Evolutionary conservation across 805 yeast genomes (phyloP).

Genomic region (Candida silvicultrix): DNA sequence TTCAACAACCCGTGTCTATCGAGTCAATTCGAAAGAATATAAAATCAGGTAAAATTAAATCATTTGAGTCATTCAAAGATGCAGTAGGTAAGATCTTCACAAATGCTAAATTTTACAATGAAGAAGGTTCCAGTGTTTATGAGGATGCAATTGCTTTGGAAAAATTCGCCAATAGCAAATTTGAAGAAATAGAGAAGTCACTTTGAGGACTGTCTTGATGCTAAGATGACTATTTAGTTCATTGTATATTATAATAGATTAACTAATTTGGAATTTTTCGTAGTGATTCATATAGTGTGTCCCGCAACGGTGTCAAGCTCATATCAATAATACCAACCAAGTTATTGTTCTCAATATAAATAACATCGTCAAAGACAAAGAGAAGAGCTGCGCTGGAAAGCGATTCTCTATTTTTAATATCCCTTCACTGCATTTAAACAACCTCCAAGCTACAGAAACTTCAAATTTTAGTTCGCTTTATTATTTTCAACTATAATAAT

Average conservation of each 20-base stretch:
- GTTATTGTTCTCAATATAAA: too few species aligned
- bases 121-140: slow-evolving; percentile 84
- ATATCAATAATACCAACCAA: too few species aligned
- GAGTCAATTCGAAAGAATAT: slow-evolving; percentile 54
- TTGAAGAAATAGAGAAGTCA: slow-evolving; percentile 11
- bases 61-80: slow-evolving; percentile 42
- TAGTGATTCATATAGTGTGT: not conserved
- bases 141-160: slow-evolving; percentile 75
- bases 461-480: too few species aligned
- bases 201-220: not conserved
- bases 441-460: too few species aligned
- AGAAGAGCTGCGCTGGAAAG: too few species aligned
- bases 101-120: slow-evolving; percentile 84
- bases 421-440: too few species aligned
- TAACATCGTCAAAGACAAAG: too few species aligned
- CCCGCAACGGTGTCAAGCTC: not conserved
- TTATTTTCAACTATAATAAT: too few species aligned
- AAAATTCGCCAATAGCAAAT: slow-evolving; percentile 57
- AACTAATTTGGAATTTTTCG: too few species aligned
- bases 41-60: slow-evolving; percentile 40
- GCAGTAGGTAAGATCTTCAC: slow-evolving; percentile 70
- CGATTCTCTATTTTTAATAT: too few species aligned
- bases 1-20: slow-evolving; percentile 59
- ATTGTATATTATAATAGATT: not conserved
- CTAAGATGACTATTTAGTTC: not conserved